These are phyloP conservation scores for Eucalyptus microcorys DNA, from an alignment of 345 rosid species.

Conservation along the genomic window DNA sequence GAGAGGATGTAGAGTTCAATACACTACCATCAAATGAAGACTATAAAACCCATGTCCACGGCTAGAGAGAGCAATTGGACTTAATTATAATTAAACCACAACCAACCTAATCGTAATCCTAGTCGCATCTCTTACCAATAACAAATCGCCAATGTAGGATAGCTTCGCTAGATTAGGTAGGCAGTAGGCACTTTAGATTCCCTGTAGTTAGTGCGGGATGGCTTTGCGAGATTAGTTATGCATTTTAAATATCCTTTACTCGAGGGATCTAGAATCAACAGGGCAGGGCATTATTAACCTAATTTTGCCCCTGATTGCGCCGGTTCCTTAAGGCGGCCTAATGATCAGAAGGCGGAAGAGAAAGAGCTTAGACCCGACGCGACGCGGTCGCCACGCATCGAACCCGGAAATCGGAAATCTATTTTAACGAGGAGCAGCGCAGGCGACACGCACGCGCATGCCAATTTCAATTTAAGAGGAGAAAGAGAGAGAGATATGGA, in stretches of 20 bases:
- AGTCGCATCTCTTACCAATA: background rate
- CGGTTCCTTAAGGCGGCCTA: background rate
- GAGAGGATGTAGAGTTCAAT: background rate
- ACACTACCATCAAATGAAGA: background rate
- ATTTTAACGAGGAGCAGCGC: background rate
- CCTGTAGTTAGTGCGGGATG: too few relatives aligned
- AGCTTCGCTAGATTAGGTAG: background rate
- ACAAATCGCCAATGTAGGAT: background rate
- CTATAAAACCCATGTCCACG: background rate
- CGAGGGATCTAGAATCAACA: background rate
- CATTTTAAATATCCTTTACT: too few relatives aligned
- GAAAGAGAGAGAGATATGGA: background rate
- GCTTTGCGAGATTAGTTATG: background rate
- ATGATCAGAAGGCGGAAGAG: too few relatives aligned
- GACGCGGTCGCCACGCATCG: background rate
- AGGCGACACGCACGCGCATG: background rate
- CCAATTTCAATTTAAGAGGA: background rate
- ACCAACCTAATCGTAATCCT: background rate
- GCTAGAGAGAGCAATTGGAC: background rate
- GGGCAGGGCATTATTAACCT: background rate
- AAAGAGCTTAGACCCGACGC: background rate
- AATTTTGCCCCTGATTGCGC: background rate
- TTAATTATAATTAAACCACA: background rate
- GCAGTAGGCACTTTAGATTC: too few relatives aligned
- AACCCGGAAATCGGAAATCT: background rate